Evolutionary conservation across 1,284 basidiomycete species (phyloP).

Genomic region (Ceratobasidium sp.): DNA sequence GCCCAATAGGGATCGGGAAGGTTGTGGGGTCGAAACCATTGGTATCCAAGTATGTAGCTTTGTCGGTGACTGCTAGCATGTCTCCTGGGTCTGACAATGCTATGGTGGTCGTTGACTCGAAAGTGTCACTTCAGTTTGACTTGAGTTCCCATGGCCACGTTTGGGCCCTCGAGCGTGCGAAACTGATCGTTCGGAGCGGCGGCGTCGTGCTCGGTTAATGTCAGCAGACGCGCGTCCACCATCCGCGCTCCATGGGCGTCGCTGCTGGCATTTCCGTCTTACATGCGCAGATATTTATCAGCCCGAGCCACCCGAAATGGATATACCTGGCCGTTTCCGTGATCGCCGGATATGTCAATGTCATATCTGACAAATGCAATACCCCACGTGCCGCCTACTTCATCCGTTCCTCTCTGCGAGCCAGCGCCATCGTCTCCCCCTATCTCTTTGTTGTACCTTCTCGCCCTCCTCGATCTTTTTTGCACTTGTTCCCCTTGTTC

Average conservation of each 20-base stretch:
- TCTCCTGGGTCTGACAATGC: not conserved
- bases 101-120: constrained; percentile 6
- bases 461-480: not conserved
- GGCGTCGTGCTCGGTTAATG: constrained; percentile 4
- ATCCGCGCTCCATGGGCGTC: not conserved
- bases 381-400: constrained; percentile 30
- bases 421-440: constrained; percentile 9
- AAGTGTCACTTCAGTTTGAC: not conserved
- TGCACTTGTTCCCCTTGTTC: not conserved
- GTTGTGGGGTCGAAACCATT: not conserved
- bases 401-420: constrained; percentile 22
- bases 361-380: constrained; percentile 34
- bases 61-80: not conserved
- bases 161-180: constrained; percentile 27
- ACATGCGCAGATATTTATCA: not conserved
- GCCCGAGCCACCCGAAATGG: not conserved
- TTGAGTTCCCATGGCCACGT: not conserved
- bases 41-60: constrained; percentile 29
- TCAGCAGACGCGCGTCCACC: not conserved
- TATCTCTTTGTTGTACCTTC: not conserved
- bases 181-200: not conserved
- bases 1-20: not conserved
- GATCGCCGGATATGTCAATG: constrained; percentile 12
- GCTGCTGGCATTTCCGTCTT: not conserved
- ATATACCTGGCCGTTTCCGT: constrained; percentile 17